Evolutionary conservation across 768 basidiomycete species (phyloP).

Genomic region (Chalciporus sphaerocephalus): DNA sequence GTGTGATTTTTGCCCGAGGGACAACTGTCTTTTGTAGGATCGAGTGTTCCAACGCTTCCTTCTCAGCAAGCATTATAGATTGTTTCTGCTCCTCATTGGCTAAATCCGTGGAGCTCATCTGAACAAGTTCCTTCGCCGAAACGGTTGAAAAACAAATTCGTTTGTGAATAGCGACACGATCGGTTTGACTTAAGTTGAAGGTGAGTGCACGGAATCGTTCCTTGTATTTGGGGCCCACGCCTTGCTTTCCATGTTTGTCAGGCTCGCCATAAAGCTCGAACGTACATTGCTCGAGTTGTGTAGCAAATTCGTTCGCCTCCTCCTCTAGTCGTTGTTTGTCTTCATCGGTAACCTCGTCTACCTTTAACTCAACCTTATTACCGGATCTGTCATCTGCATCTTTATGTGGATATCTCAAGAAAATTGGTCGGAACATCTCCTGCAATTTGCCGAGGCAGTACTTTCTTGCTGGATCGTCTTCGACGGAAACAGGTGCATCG

Average conservation of each 20-base stretch:
- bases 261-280: conserved; percentile 74
- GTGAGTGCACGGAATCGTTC: conserved; percentile 87
- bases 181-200: conserved; percentile 82
- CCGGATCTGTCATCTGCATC: conserved; percentile 31
- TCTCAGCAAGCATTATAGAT: conserved; percentile 75
- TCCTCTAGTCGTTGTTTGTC: conserved; percentile 53
- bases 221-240: conserved; percentile 77
- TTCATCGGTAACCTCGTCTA: conserved; percentile 56
- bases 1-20: conserved; percentile 79
- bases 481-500: conserved; percentile 34
- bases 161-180: conserved; percentile 74
- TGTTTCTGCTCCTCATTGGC: conserved; percentile 84
- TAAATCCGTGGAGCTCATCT: conserved; percentile 85
- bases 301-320: conserved; percentile 59
- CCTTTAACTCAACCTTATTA: conserved; percentile 39
- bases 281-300: conserved; percentile 69
- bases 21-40: conserved; percentile 68
- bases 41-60: conserved; percentile 80
- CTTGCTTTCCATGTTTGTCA: conserved; percentile 62
- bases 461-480: conserved; percentile 71
- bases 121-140: conserved; percentile 65
- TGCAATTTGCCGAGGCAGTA: conserved; percentile 77
- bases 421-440: conserved; percentile 67
- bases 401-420: conserved; percentile 62
- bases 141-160: conserved; percentile 69